Evolutionary conservation across 2,329 filamentous ascomycete genomes (phyloP).

Genomic region (Chrysoporthe cubensis): DNA sequence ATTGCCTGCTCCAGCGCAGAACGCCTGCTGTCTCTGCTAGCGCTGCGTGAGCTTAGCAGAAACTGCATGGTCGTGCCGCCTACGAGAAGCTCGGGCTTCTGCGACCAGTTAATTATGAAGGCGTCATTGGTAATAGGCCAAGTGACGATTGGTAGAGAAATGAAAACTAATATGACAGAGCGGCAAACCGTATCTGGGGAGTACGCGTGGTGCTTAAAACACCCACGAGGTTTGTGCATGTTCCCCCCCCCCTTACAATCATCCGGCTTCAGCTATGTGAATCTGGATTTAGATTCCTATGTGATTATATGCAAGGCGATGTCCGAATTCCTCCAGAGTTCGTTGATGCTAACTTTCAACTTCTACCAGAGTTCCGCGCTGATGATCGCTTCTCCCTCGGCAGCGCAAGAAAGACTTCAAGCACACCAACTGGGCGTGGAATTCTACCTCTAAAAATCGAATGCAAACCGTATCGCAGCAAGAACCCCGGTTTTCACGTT

Average conservation of each 20-base stretch:
- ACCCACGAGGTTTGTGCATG: background rate
- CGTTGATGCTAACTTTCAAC: background rate
- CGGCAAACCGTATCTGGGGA: background rate
- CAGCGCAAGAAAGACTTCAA: background rate
- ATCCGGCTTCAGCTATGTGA: background rate
- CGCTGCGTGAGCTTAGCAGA: background rate
- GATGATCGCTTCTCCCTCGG: background rate
- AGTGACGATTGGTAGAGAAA: background rate
- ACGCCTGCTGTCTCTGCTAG: background rate
- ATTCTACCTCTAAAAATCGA: no score
- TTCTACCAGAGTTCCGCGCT: background rate
- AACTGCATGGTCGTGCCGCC: background rate
- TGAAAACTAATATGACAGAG: background rate
- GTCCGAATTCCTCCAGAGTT: background rate
- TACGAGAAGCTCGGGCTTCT: background rate
- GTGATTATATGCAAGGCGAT: background rate
- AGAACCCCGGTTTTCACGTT: no score
- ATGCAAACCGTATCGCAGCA: no score
- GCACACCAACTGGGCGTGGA: no score
- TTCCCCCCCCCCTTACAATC: background rate
- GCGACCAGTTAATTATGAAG: background rate
- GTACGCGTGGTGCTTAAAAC: background rate
- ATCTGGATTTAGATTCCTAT: background rate
- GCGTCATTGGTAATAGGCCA: background rate
- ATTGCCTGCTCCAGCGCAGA: slow-evolving; percentile 75